A percentile compares a stretch with the other conserved stretches of the same genome.
Evolutionary conservation across 176 grass and related monocot genomes (phyloP).

Genomic region (Echinochloa phyllopogon): DNA sequence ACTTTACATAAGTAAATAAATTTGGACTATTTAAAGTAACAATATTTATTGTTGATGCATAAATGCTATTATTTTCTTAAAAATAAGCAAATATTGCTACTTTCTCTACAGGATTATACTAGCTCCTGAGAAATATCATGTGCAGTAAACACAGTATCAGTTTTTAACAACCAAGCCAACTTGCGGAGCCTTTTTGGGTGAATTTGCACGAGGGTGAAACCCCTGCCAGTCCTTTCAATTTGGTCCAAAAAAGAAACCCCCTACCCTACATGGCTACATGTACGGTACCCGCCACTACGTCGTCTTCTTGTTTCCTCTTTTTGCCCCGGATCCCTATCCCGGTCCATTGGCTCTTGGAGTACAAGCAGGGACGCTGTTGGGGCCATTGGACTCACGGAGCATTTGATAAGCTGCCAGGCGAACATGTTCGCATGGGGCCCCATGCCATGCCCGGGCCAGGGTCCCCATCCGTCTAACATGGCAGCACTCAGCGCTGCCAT

Average conservation of each 20-base stretch:
- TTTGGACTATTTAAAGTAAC: not conserved
- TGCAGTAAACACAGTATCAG: not conserved
- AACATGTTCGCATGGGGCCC: not conserved
- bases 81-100: not conserved
- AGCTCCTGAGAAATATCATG: not conserved
- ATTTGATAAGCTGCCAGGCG: not conserved
- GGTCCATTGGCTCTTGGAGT: conserved; percentile 26
- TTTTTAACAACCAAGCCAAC: not conserved
- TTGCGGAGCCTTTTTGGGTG: not conserved
- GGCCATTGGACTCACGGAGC: not conserved
- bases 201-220: not conserved
- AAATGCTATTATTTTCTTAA: too few relatives aligned
- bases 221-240: not conserved
- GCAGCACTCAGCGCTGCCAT: not conserved
- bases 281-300: not conserved
- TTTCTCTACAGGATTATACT: not conserved
- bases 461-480: conserved; percentile 5
- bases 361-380: conserved; percentile 19
- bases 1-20: not conserved
- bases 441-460: not conserved
- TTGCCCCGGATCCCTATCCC: not conserved
- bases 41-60: too few relatives aligned
- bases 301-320: not conserved
- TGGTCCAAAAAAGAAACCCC: not conserved
- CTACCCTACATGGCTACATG: not conserved